phyloP scores from a whole-genome alignment of 345 rosid genomes.

The Populus euphratica region DNA sequence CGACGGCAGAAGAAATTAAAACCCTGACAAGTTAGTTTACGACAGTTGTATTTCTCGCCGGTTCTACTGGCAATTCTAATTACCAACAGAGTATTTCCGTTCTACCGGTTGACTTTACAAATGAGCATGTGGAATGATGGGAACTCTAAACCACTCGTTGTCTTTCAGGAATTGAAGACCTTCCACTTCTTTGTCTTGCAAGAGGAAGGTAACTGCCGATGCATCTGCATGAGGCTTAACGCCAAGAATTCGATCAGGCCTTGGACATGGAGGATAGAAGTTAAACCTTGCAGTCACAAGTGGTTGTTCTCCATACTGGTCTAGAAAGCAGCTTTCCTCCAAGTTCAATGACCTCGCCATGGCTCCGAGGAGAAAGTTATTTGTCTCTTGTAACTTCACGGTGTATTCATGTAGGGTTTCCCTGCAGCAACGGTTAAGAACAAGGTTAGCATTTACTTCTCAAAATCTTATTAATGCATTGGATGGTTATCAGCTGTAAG shows the following conservation, averaged over 20 bases:
- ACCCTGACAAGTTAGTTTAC: no score
- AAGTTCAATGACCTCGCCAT: conserved; percentile 50
- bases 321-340: conserved; percentile 42
- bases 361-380: conserved; percentile 35
- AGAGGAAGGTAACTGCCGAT: conserved; percentile 49
- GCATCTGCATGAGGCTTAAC: conserved; percentile 60
- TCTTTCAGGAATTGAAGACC: conserved; percentile 57
- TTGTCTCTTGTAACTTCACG: conserved; percentile 22
- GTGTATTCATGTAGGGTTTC: conserved; percentile 42
- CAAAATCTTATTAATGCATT: background rate
- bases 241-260: conserved; percentile 50
- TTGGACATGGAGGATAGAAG: conserved; percentile 57
- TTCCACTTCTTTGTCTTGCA: conserved; percentile 58
- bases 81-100: no score
- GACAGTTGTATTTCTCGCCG: no score
- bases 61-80: no score
- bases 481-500: background rate
- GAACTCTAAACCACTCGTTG: conserved; percentile 46
- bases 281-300: conserved; percentile 46
- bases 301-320: conserved; percentile 42
- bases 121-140: conserved; percentile 35
- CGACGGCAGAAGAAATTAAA: no score
- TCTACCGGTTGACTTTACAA: no score
- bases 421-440: conserved; percentile 16
- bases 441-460: background rate